phyloP scores from a whole-genome alignment of 805 yeast genomes.

The Hemisphaericaspora nanyangensis region DNA sequence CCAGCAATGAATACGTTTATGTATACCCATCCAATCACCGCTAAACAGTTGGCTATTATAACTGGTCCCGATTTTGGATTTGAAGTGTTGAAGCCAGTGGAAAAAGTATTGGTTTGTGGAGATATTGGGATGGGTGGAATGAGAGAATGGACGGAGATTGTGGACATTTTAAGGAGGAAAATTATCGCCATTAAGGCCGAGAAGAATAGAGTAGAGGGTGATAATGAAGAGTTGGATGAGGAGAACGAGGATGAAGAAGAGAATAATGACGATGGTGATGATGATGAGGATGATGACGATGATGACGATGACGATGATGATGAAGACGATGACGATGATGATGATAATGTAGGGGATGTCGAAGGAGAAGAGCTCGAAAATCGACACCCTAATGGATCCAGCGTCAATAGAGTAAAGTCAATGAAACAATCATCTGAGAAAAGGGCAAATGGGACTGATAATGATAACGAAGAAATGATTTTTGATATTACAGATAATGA shows the following conservation, averaged over 20 bases:
- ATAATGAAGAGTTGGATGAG: slow-evolving; percentile 28
- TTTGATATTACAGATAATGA: slow-evolving; percentile 18
- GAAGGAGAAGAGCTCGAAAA: slow-evolving; percentile 12
- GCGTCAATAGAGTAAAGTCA: too few species aligned
- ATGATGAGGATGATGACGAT: slow-evolving; percentile 35
- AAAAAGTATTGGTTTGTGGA: slow-evolving; percentile 44
- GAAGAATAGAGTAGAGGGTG: slow-evolving; percentile 20
- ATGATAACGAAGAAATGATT: slow-evolving; percentile 16
- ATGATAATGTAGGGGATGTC: slow-evolving; percentile 33
- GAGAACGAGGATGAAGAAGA: slow-evolving; percentile 38
- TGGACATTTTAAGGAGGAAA: slow-evolving; percentile 37
- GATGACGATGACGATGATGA: slow-evolving; percentile 36
- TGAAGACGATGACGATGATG: slow-evolving; percentile 28
- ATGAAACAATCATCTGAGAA: too few species aligned
- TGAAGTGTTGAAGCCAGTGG: slow-evolving; percentile 44
- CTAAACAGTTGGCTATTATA: slow-evolving; percentile 33
- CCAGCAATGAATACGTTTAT: slow-evolving; percentile 48
- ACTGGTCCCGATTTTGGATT: slow-evolving; percentile 37
- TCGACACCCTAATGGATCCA: neutral
- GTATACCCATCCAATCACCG: slow-evolving; percentile 46
- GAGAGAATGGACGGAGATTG: slow-evolving; percentile 46
- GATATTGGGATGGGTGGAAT: slow-evolving; percentile 50
- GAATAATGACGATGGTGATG: slow-evolving; percentile 34
- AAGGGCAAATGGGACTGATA: too few species aligned
- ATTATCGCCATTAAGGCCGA: slow-evolving; percentile 27